Base-by-base conservation (phyloP, 1,284 basidiomycete species). In the Trichosporon ovoides region DNA sequence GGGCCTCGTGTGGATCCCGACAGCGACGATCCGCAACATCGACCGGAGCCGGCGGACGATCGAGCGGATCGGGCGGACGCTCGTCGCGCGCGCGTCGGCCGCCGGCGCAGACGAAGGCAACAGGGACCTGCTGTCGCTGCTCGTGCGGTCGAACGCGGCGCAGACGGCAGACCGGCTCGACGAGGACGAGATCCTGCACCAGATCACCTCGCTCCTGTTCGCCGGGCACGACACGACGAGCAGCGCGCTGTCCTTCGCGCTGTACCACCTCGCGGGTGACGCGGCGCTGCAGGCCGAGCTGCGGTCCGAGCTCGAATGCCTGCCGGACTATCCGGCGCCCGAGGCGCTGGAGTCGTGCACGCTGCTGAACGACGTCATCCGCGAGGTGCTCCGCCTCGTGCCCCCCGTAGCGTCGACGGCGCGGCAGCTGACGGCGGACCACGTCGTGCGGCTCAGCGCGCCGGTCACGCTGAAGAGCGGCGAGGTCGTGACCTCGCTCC, bases 161-260 rank as follows among this genome's bases (percentile, higher is more conserved):
- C 72, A 77, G 9, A 72, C 80, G 0, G 77, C 78, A 0, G 82
- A 87, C 68, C 79, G 80, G 24, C 81, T 91, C 79, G 81, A 82
- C 11, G 81, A 83, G 40, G 77, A 81, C 16, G 87, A 90, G 67
- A 83, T 87, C 5, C 77, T 86, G 24, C 86, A 83, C 58, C 87
- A 89, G 71, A 87, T 91, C 60, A 84, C 85, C 11, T 89, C 87
- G 0, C 87, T 91, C 70, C 72, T 75, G 63, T 63, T 74, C 1
- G 73, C 75, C 2, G 89, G 89, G 0, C 87, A 90, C 71, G 89
- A 91, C 71, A 91, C 90, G 0, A 87, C 84, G 0, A 83, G 83
- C 0, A 85, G 83, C 0, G 84, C 86, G 1, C 77, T 88, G 1
- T 83, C 86, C 4, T 91, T 88, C 87, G 83, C 82, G 56, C 76